Evolutionary conservation across 2,329 filamentous ascomycete species (phyloP).

Genomic region (Xylariaceae sp.): DNA sequence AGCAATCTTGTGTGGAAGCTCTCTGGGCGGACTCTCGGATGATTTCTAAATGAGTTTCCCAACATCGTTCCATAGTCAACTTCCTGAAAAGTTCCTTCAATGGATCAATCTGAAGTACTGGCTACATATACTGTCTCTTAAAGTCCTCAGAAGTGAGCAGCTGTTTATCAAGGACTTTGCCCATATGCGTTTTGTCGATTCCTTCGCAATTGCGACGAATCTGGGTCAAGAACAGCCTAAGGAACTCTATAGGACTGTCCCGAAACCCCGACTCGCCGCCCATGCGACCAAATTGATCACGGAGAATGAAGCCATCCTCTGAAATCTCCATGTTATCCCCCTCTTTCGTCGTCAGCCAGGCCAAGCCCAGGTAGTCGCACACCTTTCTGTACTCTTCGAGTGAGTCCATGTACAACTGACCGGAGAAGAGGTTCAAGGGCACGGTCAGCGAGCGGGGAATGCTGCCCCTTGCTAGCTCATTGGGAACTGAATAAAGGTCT

Average conservation of each 20-base stretch:
- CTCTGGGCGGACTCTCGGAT: too few relatives aligned
- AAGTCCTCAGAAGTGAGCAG: conserved; percentile 13
- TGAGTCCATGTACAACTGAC: conserved; percentile 8
- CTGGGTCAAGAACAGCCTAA: conserved; percentile 5
- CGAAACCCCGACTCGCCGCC: conserved; percentile 22
- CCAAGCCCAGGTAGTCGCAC: conserved; percentile 8
- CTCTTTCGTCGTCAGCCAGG: background rate
- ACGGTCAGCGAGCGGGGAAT: background rate
- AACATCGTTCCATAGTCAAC: too few relatives aligned
- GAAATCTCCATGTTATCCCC: conserved; percentile 3
- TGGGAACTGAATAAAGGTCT: conserved; percentile 6
- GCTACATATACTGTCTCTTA: conserved; percentile 1
- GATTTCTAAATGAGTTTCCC: too few relatives aligned
- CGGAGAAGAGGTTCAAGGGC: conserved; percentile 8
- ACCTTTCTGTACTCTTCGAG: conserved; percentile 6
- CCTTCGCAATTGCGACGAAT: conserved; percentile 14
- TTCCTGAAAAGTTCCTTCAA: background rate
- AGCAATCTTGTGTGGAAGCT: too few relatives aligned
- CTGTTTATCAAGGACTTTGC: conserved; percentile 31
- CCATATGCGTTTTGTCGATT: conserved; percentile 39
- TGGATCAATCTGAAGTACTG: background rate
- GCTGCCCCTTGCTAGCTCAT: background rate
- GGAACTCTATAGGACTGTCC: conserved; percentile 8
- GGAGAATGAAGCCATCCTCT: conserved; percentile 8
- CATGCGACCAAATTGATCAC: conserved; percentile 17